phyloP scores from a whole-genome alignment of 345 rosid genomes.

The Nasturtium officinale region DNA sequence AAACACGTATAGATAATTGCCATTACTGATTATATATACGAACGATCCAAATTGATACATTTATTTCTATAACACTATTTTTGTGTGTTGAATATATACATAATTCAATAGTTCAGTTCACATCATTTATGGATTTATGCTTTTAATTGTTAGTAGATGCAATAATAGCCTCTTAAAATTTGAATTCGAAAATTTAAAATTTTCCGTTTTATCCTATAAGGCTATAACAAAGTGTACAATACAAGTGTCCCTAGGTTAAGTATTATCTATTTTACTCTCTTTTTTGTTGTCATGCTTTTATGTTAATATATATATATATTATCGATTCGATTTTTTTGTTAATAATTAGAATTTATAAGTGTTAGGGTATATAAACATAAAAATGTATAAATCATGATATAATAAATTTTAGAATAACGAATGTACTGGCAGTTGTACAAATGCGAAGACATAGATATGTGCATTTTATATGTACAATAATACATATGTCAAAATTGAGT shows the following conservation, averaged over 20 bases:
- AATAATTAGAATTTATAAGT: neutral
- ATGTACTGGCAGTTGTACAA: slow-evolving; percentile 24
- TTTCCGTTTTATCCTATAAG: neutral
- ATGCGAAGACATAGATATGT: slow-evolving; percentile 16
- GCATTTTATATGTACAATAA: neutral
- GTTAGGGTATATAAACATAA: neutral
- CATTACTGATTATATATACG: neutral
- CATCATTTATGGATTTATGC: neutral
- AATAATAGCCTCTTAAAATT: neutral
- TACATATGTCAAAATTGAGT: slow-evolving; percentile 3
- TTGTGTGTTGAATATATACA: neutral
- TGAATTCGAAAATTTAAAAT: neutral
- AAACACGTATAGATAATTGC: neutral
- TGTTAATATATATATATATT: no score
- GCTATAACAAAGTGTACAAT: neutral
- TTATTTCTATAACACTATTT: neutral
- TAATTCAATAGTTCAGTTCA: neutral
- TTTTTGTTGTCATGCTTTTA: neutral
- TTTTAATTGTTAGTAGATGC: neutral
- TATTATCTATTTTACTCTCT: neutral
- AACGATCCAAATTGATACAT: neutral
- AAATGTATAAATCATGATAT: neutral
- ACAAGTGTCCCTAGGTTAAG: neutral
- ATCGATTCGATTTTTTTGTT: no score
- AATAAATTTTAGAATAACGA: neutral